Evolutionary conservation across 139 green algal species (phyloP), one percentile per base, ranked within the genome.

Genomic region (Spirogloea muscicola): DNA sequence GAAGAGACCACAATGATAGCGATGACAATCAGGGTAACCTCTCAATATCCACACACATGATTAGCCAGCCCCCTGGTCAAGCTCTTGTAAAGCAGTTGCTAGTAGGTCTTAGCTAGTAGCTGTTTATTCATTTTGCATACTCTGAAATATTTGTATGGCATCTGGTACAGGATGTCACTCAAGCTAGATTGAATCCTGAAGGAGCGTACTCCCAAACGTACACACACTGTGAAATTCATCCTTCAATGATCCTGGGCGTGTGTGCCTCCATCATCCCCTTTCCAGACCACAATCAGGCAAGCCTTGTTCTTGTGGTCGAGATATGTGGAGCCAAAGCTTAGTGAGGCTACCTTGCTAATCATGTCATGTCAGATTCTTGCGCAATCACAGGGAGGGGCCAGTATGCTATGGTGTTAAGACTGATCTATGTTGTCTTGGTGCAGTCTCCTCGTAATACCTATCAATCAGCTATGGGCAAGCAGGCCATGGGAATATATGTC

Each of bases 221-320:
- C 89, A 99, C 95, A 3, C 95, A 99, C 84, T 96, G 91, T 74
- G 95, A 99, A 88, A 95, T 99, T 72, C 92, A 99, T 83, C 95
- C 95, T 0, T 85, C 87, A 49, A 95, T 98, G 92, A 97, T 98
- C 84, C 86, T 99, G 60, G 95, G 95, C 38, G 91, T 98, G 46
- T 97, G 92, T 76, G 94, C 89, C 1, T 95, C 88, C 67, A 98
- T 98, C 84, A 96, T 99, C 62, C 95, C 95, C 40, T 99, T 99
- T 88, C 93, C 94, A 0, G 93, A 99, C 83, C 95, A 99, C 92
- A 99, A 99, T 84, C 75, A 82, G 70, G 69, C 76, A 61, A 74
- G 1, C 13, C 34, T 55, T 21, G 21, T 55, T 55, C 46, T 21
- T 55, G 21, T 55, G n/a, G n/a, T n/a, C n/a, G n/a, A n/a, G n/a